Evolutionary conservation across 163 green algal genomes (phyloP), one percentile per base, ranked within the genome.

Genomic region (Chlamydomonas reinhardtii): DNA sequence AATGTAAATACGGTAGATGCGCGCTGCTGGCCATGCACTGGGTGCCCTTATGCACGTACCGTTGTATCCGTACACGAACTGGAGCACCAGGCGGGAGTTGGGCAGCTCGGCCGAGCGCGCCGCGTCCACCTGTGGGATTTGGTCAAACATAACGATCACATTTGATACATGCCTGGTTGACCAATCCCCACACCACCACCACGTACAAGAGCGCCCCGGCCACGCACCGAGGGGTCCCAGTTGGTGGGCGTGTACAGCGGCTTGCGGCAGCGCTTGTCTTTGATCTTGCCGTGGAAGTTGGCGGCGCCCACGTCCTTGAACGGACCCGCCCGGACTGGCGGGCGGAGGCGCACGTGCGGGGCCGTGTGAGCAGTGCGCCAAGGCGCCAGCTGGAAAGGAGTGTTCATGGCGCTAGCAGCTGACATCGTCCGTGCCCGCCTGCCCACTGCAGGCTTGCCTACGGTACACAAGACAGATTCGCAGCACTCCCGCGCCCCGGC

Each of bases 61-160:
- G 88, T 94, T 90, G 76, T 94, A 95, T 25, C 92, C 93, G 80
- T 95, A 95, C 64, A 95, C 91, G 85, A 94, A 96, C 56, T 96
- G 90, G 39, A 96, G 87, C 62, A 91, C 73, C n/a, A 96, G 89
- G 20, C 93, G 76, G 4, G 89, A 91, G 82, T 93, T 80, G 2
- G 93, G 93, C 72, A 95, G 80, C 73, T 93, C 87, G 15, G 88
- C 73, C 5, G 89, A 93, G 25, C 92, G 79, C 39, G 91, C 85
- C 1, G 14, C 79, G 32, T 85, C 79, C 32, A 85, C 32, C 76
- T 84, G 76, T 3, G 34, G 65, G 61, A 66, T 5, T 12, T 66
- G 3, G 59, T 25, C 11, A 3, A 66, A n/a, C n/a, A n/a, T n/a
- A n/a, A n/a, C n/a, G n/a, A n/a, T n/a, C n/a, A n/a, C n/a, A n/a